A percentile compares a stretch with the other conserved stretches of the same genome.
Conservation (phyloP, 2,329 filamentous ascomycete genomes). For the Sporothrix luriei region DNA sequence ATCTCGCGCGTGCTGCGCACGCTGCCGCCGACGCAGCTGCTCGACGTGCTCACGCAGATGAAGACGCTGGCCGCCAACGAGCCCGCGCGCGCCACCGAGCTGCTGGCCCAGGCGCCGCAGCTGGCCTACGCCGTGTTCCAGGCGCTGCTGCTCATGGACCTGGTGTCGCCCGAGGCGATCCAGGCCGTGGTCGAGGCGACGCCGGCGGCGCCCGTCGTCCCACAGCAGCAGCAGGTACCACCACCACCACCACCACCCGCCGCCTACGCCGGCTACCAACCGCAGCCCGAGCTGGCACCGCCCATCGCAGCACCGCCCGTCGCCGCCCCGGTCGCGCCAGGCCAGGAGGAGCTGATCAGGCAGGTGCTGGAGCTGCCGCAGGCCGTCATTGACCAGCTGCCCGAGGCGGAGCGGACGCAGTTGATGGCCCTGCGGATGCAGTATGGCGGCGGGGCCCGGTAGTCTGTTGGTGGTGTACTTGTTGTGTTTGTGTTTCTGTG, state of each 20-base stretch:
- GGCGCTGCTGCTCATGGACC: slow-evolving; percentile 85
- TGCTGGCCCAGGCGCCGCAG: slow-evolving; percentile 86
- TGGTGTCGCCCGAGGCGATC: slow-evolving; percentile 83
- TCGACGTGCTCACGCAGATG: slow-evolving; percentile 93
- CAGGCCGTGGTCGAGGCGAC: slow-evolving; percentile 66
- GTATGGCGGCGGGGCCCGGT: slow-evolving; percentile 33
- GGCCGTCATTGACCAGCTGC: slow-evolving; percentile 75
- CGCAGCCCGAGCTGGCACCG: slow-evolving; percentile 45
- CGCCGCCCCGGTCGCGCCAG: slow-evolving; percentile 43
- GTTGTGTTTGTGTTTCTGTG: too few species aligned
- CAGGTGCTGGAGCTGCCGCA: slow-evolving; percentile 81
- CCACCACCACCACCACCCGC: not conserved
- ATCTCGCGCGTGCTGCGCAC: slow-evolving; percentile 90
- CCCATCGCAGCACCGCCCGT: slow-evolving; percentile 42
- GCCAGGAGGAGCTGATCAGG: slow-evolving; percentile 71
- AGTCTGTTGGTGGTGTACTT: not conserved
- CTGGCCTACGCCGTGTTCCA: slow-evolving; percentile 95
- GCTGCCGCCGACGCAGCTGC: slow-evolving; percentile 81
- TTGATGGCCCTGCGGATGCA: slow-evolving; percentile 69
- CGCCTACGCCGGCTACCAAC: not conserved
- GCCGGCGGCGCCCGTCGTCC: slow-evolving; percentile 32
- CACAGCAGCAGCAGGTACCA: not conserved
- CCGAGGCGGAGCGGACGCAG: slow-evolving; percentile 74
- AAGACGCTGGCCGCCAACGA: slow-evolving; percentile 83
- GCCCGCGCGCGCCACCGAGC: slow-evolving; percentile 78